Evolutionary conservation across 163 green algal species (phyloP).

Genomic region (Prototheca wickerhamii): DNA sequence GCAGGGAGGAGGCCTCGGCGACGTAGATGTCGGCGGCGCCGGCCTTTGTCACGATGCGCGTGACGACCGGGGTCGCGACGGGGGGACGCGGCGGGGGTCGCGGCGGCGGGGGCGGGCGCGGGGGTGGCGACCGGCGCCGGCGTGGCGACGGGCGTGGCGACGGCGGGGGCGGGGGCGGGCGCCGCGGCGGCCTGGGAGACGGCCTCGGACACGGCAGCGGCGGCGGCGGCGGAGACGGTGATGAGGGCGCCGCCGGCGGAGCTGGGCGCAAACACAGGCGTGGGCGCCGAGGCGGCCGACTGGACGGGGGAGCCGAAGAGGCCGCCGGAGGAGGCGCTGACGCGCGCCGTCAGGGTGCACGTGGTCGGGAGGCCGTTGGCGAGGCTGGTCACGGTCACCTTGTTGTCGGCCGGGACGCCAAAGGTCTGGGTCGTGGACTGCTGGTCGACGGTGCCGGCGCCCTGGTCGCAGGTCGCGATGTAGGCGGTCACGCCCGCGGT

Average conservation of each 20-base stretch:
- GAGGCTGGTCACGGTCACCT: not conserved
- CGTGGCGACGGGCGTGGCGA: not conserved
- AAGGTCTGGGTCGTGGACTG: not conserved
- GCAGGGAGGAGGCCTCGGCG: not conserved
- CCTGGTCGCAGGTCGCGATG: not conserved
- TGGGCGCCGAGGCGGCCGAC: not conserved
- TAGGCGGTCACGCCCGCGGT: not conserved
- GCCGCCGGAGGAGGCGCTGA: not conserved
- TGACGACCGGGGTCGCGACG: not conserved
- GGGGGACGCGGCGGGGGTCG: not conserved
- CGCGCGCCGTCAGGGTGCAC: slow-evolving; percentile 1
- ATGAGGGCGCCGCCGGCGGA: not conserved
- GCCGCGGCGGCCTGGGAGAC: too few relatives aligned
- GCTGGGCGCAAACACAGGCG: not conserved
- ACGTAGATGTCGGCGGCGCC: slow-evolving; percentile 3
- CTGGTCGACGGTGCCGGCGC: not conserved
- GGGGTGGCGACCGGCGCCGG: too few relatives aligned
- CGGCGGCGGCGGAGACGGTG: too few relatives aligned
- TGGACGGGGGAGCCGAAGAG: not conserved
- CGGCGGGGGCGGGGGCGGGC: not conserved
- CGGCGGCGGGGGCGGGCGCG: too few relatives aligned
- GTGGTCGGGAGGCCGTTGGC: not conserved
- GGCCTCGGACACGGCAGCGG: too few relatives aligned
- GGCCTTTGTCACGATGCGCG: not conserved
- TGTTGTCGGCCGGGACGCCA: not conserved